Conservation (phyloP, 2,329 filamentous ascomycete species). For the Tolypocladium guangdongense region DNA sequence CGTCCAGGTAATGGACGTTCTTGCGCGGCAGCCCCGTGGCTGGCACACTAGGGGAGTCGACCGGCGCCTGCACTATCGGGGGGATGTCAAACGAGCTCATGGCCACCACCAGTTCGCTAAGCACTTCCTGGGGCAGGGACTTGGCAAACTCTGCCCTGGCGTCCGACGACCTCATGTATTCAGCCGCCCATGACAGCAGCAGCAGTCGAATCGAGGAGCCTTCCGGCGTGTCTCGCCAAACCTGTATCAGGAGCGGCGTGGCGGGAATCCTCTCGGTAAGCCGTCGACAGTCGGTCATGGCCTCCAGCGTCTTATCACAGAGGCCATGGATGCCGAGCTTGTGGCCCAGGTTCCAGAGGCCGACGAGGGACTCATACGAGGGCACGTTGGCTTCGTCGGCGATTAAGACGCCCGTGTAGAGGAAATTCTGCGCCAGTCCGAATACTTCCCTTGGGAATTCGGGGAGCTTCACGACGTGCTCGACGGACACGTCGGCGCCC, state of each 20-base stretch:
- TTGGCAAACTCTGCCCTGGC: slow-evolving; percentile 46
- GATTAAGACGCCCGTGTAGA: slow-evolving; percentile 40
- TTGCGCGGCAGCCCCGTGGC: slow-evolving; percentile 23
- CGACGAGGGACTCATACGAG: slow-evolving; percentile 42
- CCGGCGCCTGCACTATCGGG: slow-evolving; percentile 17
- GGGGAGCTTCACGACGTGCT: slow-evolving; percentile 39
- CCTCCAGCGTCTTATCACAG: slow-evolving; percentile 43
- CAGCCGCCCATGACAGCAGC: slow-evolving; percentile 50
- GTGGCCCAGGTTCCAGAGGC: slow-evolving; percentile 45
- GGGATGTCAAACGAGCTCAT: slow-evolving; percentile 44
- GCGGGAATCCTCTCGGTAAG: slow-evolving; percentile 45
- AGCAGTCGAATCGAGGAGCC: slow-evolving; percentile 48
- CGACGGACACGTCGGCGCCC: slow-evolving; percentile 27
- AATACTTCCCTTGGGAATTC: slow-evolving; percentile 39
- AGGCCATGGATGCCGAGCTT: slow-evolving; percentile 42
- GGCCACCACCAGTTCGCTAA: slow-evolving; percentile 50
- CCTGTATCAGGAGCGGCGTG: slow-evolving; percentile 46
- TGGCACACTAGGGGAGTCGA: slow-evolving; percentile 9
- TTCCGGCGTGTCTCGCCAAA: slow-evolving; percentile 51
- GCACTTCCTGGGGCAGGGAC: slow-evolving; percentile 49
- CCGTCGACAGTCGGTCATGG: slow-evolving; percentile 45
- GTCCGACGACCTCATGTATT: slow-evolving; percentile 50
- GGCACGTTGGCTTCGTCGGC: slow-evolving; percentile 30
- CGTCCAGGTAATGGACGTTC: slow-evolving; percentile 39
- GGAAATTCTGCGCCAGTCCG: slow-evolving; percentile 41